Evolutionary conservation across 192 early-diverging fungal genomes (phyloP).

Genomic region (Diversispora eburnea): DNA sequence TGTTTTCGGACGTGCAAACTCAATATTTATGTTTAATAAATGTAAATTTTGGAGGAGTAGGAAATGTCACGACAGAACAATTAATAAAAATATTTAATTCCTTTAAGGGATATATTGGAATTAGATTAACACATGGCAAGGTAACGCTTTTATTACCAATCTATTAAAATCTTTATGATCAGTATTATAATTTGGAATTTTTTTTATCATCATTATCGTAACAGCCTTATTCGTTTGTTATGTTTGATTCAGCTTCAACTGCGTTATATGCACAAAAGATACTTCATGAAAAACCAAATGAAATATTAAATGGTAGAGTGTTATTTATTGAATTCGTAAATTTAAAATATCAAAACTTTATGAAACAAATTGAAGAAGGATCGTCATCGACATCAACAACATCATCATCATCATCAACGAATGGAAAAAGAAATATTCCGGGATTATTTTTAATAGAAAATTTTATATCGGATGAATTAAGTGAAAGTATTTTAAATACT

Average conservation of each 20-base stretch:
- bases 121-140: slow-evolving; percentile 22
- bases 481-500: slow-evolving; percentile 13
- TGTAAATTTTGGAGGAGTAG: slow-evolving; percentile 19
- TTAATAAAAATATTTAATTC: slow-evolving; percentile 2
- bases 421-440: neutral
- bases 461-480: slow-evolving; percentile 13
- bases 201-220: neutral
- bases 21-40: slow-evolving; percentile 27
- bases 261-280: neutral
- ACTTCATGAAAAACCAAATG: slow-evolving; percentile 12
- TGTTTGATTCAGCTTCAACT: slow-evolving; percentile 16
- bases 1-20: slow-evolving; percentile 19
- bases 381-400: too few relatives aligned
- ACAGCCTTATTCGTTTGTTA: slow-evolving; percentile 27
- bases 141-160: neutral
- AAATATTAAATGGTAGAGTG: slow-evolving; percentile 11
- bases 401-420: too few relatives aligned
- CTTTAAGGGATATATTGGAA: slow-evolving; percentile 3
- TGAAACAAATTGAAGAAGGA: slow-evolving; percentile 17
- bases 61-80: slow-evolving; percentile 15
- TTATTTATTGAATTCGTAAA: slow-evolving; percentile 27
- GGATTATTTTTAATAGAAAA: slow-evolving; percentile 19
- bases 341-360: slow-evolving; percentile 20
- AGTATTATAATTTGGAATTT: neutral
- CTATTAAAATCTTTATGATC: neutral